phyloP scores from a whole-genome alignment of 495 filamentous ascomycete species.

The Oleoguttula mirabilis region DNA sequence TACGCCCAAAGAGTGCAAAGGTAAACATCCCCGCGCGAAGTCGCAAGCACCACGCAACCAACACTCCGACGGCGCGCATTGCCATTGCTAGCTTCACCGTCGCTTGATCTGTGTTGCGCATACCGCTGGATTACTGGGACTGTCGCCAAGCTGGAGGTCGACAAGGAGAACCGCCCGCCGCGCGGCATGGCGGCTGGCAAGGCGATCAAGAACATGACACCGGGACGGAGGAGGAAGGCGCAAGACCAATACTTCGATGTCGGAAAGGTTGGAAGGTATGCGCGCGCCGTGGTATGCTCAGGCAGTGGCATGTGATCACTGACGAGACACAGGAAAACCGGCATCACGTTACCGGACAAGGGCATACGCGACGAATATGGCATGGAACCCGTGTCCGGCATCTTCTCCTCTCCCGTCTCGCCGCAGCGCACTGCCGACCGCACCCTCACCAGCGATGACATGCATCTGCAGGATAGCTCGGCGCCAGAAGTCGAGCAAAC shows the following conservation, averaged over 20 bases:
- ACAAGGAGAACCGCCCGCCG: slow-evolving; percentile 20
- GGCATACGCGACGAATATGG: slow-evolving; percentile 82
- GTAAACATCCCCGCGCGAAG: no score
- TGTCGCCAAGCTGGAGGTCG: slow-evolving; percentile 11
- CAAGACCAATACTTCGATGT: slow-evolving; percentile 52
- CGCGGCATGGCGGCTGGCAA: slow-evolving; percentile 7
- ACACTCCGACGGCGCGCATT: no score
- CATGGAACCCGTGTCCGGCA: slow-evolving; percentile 67
- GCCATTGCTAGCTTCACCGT: no score
- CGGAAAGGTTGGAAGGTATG: slow-evolving; percentile 53
- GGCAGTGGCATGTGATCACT: not conserved
- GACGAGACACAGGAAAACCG: slow-evolving; percentile 52
- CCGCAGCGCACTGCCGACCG: slow-evolving; percentile 32
- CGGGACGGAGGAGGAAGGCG: slow-evolving; percentile 35
- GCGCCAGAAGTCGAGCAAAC: slow-evolving; percentile 35
- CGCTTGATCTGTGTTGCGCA: no score
- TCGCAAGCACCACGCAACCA: no score
- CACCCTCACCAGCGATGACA: slow-evolving; percentile 28
- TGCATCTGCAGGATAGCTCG: slow-evolving; percentile 37
- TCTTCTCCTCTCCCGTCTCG: slow-evolving; percentile 81
- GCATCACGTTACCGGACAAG: slow-evolving; percentile 64
- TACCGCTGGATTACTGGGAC: no score
- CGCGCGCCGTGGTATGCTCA: slow-evolving; percentile 2
- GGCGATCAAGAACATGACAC: slow-evolving; percentile 11
- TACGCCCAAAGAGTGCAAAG: no score